These are phyloP conservation scores for Pseudoscleropodium purum DNA, from an alignment of 225 moss, liverwort and hornwort genomes.

Conservation along the genomic window DNA sequence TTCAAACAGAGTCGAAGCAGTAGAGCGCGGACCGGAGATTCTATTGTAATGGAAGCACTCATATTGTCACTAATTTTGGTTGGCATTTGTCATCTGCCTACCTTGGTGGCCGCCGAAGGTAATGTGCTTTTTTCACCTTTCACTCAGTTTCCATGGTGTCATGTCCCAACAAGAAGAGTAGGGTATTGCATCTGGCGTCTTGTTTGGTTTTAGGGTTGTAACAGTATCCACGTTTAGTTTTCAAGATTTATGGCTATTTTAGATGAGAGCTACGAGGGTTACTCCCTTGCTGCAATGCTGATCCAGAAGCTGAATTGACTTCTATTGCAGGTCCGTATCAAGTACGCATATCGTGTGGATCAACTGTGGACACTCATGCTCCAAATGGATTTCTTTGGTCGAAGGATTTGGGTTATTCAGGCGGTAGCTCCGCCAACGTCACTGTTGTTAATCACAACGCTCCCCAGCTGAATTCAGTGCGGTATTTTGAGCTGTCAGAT, in stretches of 20 bases:
- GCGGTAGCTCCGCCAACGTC: slow-evolving; percentile 56
- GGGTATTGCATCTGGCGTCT: background rate
- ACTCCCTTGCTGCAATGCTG: background rate
- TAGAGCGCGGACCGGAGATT: background rate
- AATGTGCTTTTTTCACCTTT: background rate
- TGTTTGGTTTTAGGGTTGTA: background rate
- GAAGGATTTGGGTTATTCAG: slow-evolving; percentile 55
- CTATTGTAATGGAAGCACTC: slow-evolving; percentile 4
- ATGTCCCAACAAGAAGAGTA: background rate
- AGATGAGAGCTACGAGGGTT: background rate
- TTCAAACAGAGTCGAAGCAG: background rate
- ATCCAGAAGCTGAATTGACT: background rate
- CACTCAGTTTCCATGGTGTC: background rate
- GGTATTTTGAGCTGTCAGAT: slow-evolving; percentile 69
- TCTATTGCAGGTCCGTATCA: slow-evolving; percentile 25
- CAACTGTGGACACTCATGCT: slow-evolving; percentile 17
- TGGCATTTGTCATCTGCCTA: background rate
- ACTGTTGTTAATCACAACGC: slow-evolving; percentile 16
- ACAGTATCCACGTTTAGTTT: background rate
- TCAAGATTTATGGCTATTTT: background rate
- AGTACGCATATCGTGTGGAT: slow-evolving; percentile 72
- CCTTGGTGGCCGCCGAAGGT: slow-evolving; percentile 15
- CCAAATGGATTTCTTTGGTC: slow-evolving; percentile 42
- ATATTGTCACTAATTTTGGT: background rate
- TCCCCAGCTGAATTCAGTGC: slow-evolving; percentile 37